These are phyloP conservation scores for Sporothrix phasma DNA, from an alignment of 2,329 filamentous ascomycete species.

Conservation along the genomic window DNA sequence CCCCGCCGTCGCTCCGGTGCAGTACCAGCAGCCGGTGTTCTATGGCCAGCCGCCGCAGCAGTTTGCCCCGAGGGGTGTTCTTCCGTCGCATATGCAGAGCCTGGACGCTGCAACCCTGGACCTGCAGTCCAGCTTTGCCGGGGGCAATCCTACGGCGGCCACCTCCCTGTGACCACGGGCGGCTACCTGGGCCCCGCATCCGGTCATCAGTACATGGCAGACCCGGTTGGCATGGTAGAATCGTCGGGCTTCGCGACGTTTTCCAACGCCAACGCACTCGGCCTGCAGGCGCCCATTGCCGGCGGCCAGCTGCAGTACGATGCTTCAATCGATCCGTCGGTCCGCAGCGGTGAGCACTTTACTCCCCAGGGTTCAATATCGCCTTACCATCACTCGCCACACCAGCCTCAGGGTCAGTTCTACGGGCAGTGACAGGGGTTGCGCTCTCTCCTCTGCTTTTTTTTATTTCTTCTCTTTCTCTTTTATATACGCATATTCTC, in stretches of 20 bases:
- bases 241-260: slow-evolving; percentile 27
- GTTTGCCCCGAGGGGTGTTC: slow-evolving; percentile 5
- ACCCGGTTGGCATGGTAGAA: slow-evolving; percentile 26
- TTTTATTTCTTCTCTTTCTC: background rate
- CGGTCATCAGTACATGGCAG: slow-evolving; percentile 25
- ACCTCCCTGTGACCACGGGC: slow-evolving; percentile 26
- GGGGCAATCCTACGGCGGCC: slow-evolving; percentile 21
- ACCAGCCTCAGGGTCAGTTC: slow-evolving; percentile 27
- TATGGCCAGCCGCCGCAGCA: slow-evolving; percentile 14
- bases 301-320: slow-evolving; percentile 26
- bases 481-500: background rate
- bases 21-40: slow-evolving; percentile 16
- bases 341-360: slow-evolving; percentile 27
- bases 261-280: slow-evolving; percentile 26
- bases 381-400: slow-evolving; percentile 34
- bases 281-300: slow-evolving; percentile 27
- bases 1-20: slow-evolving; percentile 13
- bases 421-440: slow-evolving; percentile 10
- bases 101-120: slow-evolving; percentile 18
- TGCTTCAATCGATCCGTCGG: slow-evolving; percentile 24
- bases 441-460: background rate
- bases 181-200: slow-evolving; percentile 17
- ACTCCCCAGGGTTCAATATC: slow-evolving; percentile 34
- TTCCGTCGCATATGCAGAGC: slow-evolving; percentile 19
- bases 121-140: slow-evolving; percentile 15